Conservation (phyloP, 768 basidiomycete genomes). For the Cystobasidium ongulense region DNA sequence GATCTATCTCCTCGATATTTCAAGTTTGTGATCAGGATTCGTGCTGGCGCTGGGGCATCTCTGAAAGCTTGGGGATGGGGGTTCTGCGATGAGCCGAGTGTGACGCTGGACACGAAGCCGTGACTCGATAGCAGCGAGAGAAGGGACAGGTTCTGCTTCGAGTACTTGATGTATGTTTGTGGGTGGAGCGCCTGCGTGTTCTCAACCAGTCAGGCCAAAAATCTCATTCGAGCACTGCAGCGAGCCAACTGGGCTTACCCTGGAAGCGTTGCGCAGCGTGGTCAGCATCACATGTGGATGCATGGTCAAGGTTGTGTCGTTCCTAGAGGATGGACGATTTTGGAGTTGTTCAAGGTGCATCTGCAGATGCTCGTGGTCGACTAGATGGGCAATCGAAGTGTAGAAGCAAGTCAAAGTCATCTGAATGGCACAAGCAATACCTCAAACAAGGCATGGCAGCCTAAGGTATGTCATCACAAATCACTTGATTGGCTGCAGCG, state of each 20-base stretch:
- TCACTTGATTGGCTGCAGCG: no score
- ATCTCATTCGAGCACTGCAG: not conserved
- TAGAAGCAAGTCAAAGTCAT: no score
- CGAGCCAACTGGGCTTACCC: not conserved
- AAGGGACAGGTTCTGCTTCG: slow-evolving; percentile 81
- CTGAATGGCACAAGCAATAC: no score
- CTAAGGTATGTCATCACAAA: no score
- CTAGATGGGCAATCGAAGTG: no score
- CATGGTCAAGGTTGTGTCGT: not conserved
- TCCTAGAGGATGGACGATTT: not conserved
- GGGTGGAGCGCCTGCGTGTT: slow-evolving; percentile 27
- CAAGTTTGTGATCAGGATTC: slow-evolving; percentile 83
- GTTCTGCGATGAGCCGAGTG: slow-evolving; percentile 59
- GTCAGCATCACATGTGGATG: slow-evolving; percentile 30
- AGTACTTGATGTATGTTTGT: slow-evolving; percentile 68
- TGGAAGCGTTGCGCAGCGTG: slow-evolving; percentile 20
- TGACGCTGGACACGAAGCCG: slow-evolving; percentile 75
- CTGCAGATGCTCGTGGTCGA: not conserved
- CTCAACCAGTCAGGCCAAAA: not conserved
- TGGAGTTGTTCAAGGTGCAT: not conserved
- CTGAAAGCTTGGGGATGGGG: slow-evolving; percentile 61
- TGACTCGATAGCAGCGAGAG: slow-evolving; percentile 82
- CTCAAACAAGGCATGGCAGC: no score
- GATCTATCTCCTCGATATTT: slow-evolving; percentile 88
- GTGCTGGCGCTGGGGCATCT: slow-evolving; percentile 56